These are phyloP conservation scores for Diplodia mutila DNA, from an alignment of 2,329 filamentous ascomycete species.

Conservation along the genomic window DNA sequence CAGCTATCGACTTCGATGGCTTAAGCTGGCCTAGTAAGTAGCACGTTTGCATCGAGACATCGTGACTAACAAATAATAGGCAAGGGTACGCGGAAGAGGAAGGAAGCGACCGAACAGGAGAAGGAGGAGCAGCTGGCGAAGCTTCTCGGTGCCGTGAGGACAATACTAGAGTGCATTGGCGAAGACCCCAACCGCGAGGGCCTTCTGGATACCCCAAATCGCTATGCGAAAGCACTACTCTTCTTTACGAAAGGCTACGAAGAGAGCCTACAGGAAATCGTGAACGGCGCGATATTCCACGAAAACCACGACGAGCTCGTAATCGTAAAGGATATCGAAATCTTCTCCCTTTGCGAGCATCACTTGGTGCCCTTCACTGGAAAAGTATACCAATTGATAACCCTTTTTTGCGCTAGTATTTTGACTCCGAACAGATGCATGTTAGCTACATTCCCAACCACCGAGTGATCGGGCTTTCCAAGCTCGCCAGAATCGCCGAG, in stretches of 20 bases:
- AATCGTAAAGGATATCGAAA: constrained; percentile 95
- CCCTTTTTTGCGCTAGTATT: constrained; percentile 16
- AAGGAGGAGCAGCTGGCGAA: constrained; percentile 61
- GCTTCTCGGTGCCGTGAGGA: constrained; percentile 63
- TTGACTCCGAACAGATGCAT: constrained; percentile 72
- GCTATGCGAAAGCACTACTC: constrained; percentile 93
- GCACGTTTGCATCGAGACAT: background rate
- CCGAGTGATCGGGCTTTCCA: too few species aligned
- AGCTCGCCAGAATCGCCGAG: too few species aligned
- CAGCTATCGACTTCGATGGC: constrained; percentile 58
- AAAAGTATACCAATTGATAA: constrained; percentile 66
- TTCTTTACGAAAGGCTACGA: constrained; percentile 97
- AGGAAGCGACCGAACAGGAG: constrained; percentile 62
- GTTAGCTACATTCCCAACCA: too few species aligned
- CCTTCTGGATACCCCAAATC: constrained; percentile 68
- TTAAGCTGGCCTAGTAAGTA: constrained; percentile 58
- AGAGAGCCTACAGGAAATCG: constrained; percentile 86
- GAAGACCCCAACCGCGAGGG: constrained; percentile 68
- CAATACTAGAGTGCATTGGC: constrained; percentile 67
- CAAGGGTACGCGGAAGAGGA: constrained; percentile 64
- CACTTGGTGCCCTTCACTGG: constrained; percentile 95
- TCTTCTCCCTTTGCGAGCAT: constrained; percentile 94
- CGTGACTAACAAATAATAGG: constrained; percentile 44
- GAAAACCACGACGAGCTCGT: constrained; percentile 97
- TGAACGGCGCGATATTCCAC: constrained; percentile 92